Evolutionary conservation across 1,139 yeast species (phyloP), one percentile per base, ranked within the genome.

Genomic region (Tardiomyces depauwii): DNA sequence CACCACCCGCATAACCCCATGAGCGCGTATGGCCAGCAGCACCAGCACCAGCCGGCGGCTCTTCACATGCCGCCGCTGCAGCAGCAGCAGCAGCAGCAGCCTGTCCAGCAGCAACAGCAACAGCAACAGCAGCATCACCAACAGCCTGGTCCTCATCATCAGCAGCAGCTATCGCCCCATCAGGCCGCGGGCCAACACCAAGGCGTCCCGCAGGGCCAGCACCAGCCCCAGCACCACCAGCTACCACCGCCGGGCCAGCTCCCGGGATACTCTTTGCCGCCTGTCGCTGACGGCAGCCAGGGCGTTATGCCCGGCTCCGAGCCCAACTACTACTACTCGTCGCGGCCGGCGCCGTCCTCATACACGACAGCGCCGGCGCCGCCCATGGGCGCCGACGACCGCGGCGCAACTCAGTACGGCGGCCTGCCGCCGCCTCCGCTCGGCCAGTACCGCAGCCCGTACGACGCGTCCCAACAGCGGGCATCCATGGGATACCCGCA

Each of bases 61-160:
- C 12, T 10, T 27, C 43, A n/a, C n/a, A 11, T 40, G 33, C 19
- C 28, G 33, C 42, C 23, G 18, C 14, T 4, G 5, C 42, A 46
- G 30, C 46, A 16, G 18, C 47, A 32, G 23, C 50, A 38, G 40
- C 47, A 46, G 44, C 25, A 40, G 36, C 48, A 32, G 32, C 33
- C 4, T 5, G 21, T 10, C 10, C 43, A 41, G 36, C 16, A 13
- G 36, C 16, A 14, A 12, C 16, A 30, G 10, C 16, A 12, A 3
- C 33, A 14, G 23, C 38, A 28, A 10, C 43, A 41, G 36, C 16
- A 13, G 36, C 16, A 14, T 3, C 16, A 30, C 36, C 16, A 12
- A 3, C 16, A 13, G 11, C 36, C 36, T 5, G 23, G 25, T 32
- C 44, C 44, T 11, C 48, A 46, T 36, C 50, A 47, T 27, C 41